These are phyloP conservation scores for Metschnikowia cubensis DNA, from an alignment of 805 yeast species.

Conservation along the genomic window DNA sequence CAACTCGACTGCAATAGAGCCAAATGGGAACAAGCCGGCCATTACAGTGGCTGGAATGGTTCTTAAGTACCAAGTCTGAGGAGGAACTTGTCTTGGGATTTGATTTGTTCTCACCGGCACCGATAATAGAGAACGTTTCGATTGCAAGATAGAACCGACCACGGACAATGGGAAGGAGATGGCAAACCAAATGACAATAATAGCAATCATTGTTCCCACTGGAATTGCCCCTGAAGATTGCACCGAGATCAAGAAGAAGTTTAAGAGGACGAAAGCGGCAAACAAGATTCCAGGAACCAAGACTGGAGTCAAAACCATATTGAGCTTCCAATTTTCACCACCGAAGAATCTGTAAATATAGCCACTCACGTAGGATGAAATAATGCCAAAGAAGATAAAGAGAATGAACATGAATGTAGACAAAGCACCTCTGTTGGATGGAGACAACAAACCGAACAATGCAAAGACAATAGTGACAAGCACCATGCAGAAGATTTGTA, in stretches of 20 bases:
- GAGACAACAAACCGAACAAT: slow-evolving; percentile 82
- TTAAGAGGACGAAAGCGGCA: slow-evolving; percentile 59
- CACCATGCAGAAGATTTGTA: slow-evolving; percentile 76
- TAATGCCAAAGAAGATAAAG: slow-evolving; percentile 73
- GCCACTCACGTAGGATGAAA: slow-evolving; percentile 87
- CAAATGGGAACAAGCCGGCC: slow-evolving; percentile 92
- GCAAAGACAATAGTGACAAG: slow-evolving; percentile 75
- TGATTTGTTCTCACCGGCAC: slow-evolving; percentile 91
- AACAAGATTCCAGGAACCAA: slow-evolving; percentile 82
- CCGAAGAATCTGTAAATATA: slow-evolving; percentile 83
- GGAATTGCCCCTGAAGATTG: slow-evolving; percentile 95
- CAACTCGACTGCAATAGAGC: slow-evolving; percentile 91
- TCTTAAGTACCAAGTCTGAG: slow-evolving; percentile 79
- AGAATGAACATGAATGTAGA: slow-evolving; percentile 85
- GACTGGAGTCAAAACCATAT: slow-evolving; percentile 76
- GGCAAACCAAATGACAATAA: slow-evolving; percentile 78
- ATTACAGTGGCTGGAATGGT: slow-evolving; percentile 63
- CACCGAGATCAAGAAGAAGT: slow-evolving; percentile 73
- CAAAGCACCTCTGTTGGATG: slow-evolving; percentile 91
- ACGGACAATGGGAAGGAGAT: slow-evolving; percentile 82
- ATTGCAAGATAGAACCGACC: slow-evolving; percentile 76
- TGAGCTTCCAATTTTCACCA: slow-evolving; percentile 87
- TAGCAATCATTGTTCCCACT: slow-evolving; percentile 78
- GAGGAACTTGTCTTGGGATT: slow-evolving; percentile 94
- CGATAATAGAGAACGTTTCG: slow-evolving; percentile 52